These are phyloP conservation scores for Agrostemma githago DNA, from an alignment of 148 eudicot species.

Conservation along the genomic window DNA sequence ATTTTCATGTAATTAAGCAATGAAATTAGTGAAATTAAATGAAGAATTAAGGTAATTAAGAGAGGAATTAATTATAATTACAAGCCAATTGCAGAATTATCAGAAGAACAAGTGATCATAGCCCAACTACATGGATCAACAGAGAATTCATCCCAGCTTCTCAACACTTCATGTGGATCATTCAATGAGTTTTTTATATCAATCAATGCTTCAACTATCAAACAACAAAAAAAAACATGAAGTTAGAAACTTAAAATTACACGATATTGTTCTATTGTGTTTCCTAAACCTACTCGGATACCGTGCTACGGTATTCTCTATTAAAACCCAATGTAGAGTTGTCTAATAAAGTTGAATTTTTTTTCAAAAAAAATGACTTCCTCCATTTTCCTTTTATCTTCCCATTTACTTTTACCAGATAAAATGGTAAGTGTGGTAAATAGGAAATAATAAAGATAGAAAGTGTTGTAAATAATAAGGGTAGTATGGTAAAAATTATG, in stretches of 20 bases:
- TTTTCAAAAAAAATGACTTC: too few species aligned
- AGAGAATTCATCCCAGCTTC: constrained; percentile 91
- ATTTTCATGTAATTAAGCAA: background rate
- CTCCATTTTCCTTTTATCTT: too few species aligned
- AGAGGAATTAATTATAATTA: constrained; percentile 20
- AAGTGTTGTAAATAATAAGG: too few species aligned
- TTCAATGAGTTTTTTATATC: constrained; percentile 41
- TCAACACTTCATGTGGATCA: constrained; percentile 75
- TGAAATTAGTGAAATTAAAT: background rate
- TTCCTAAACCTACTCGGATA: too few species aligned
- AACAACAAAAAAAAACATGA: constrained; percentile 2
- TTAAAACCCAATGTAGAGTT: constrained; percentile 10
- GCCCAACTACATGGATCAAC: constrained; percentile 99
- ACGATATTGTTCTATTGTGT: too few species aligned
- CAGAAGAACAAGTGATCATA: constrained; percentile 89
- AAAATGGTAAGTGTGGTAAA: too few species aligned
- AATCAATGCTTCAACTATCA: constrained; percentile 76
- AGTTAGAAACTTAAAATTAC: background rate
- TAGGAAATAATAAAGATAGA: too few species aligned
- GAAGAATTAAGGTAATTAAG: background rate
- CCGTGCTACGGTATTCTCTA: constrained; percentile 12
- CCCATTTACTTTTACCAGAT: too few species aligned
- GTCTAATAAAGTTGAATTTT: background rate
- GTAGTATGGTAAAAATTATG: too few species aligned
- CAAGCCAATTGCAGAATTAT: constrained; percentile 73